Evolutionary conservation across 441 rosid genomes (phyloP), one percentile per base, ranked within the genome.

Genomic region (Gossypium davidsonii): DNA sequence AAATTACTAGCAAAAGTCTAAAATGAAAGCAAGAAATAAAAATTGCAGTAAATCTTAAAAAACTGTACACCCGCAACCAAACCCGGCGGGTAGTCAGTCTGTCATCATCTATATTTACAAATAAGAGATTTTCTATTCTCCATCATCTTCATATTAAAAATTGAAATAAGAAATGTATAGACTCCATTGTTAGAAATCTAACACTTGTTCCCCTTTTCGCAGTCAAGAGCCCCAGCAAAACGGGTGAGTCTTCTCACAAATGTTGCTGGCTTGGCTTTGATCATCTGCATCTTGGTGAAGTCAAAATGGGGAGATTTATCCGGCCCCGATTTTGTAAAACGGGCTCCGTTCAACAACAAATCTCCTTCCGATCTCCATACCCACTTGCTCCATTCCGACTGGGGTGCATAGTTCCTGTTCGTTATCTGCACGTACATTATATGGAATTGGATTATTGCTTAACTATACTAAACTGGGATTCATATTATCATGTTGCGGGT

Each of bases 201-300:
- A 48, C 79, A 72, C 63, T 15, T 34, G 2, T 0, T 0, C 67
- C 83, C 78, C 15, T 48, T 53, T 75, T 62, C 59, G 76, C 86
- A 89, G 59, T 79, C 57, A 71, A 85, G 77, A 65, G 86, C 61
- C 58, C 93, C 89, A 6, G 91, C 75, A 69, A 71, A 89, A 37
- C 83, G 80, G 18, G 90, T 80, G 39, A 83, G 84, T 61, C 56
- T 75, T 20, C 82, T 73, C 0, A 79, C 89, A 0, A 60, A 61
- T 2, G 71, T 6, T 52, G 85, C 90, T 4, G 87, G 85, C 73
- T 79, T 81, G 4, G 88, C 83, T 18, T 70, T 82, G 21, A 87
- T 86, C 82, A 83, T 64, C 20, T 85, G 77, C 31, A 71, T 56
- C 71, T 76, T 75, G 5, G 69, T 68, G 80, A 2, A 61, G 21